phyloP scores from a whole-genome alignment of 495 filamentous ascomycete genomes.

The Thozetella sp. region DNA sequence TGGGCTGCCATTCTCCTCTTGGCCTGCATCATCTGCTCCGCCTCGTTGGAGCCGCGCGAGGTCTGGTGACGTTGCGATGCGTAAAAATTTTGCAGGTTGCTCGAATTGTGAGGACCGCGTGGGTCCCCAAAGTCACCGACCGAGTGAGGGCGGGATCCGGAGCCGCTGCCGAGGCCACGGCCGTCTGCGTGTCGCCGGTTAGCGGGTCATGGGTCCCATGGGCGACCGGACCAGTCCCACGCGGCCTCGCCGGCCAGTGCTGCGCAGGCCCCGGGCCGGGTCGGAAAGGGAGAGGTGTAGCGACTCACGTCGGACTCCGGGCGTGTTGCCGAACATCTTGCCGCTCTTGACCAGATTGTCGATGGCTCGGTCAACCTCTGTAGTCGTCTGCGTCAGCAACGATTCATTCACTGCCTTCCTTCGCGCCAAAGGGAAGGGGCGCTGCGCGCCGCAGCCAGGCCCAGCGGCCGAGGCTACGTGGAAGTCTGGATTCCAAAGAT shows the following conservation, averaged over 20 bases:
- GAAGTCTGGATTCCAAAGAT: not conserved
- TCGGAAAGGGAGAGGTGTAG: slow-evolving; percentile 71
- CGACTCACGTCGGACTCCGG: slow-evolving; percentile 79
- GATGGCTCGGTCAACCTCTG: slow-evolving; percentile 94
- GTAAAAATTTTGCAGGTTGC: slow-evolving; percentile 92
- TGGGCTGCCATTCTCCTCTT: slow-evolving; percentile 98
- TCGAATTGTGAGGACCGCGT: slow-evolving; percentile 71
- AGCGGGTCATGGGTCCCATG: slow-evolving; percentile 20
- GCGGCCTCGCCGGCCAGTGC: slow-evolving; percentile 47
- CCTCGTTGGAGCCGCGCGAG: slow-evolving; percentile 81
- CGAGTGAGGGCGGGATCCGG: slow-evolving; percentile 73
- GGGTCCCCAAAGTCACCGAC: slow-evolving; percentile 74
- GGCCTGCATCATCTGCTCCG: slow-evolving; percentile 97
- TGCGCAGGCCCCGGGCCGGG: slow-evolving; percentile 57
- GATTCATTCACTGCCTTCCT: not conserved
- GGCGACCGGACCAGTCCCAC: slow-evolving; percentile 26
- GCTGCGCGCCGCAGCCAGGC: not conserved
- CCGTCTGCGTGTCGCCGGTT: slow-evolving; percentile 33
- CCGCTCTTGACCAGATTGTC: slow-evolving; percentile 96
- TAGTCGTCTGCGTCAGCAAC: slow-evolving; percentile 16
- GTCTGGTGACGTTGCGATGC: slow-evolving; percentile 90
- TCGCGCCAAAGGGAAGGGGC: not conserved
- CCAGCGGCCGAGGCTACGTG: not conserved
- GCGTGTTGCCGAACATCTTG: slow-evolving; percentile 78
- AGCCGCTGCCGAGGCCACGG: slow-evolving; percentile 34